Evolutionary conservation across 2,329 filamentous ascomycete genomes (phyloP), one percentile per base, ranked within the genome.

Genomic region (Neopestalotiopsis sp.): DNA sequence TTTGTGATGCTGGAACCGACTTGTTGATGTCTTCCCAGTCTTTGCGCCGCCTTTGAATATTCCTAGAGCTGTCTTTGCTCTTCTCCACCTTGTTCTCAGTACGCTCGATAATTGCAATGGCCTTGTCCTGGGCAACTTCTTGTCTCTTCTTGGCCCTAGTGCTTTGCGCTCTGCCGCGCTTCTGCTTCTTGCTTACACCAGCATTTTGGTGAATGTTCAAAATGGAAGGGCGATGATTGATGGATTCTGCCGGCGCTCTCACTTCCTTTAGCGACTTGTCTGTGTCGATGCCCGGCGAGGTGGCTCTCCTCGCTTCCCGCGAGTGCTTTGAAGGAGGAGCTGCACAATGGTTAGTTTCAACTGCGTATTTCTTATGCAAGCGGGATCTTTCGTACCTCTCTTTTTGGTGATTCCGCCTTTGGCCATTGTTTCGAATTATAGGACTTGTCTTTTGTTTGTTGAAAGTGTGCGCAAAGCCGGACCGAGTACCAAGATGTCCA

Each of bases 231-330:
- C 90, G 87, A 69, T 83, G 78, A 71, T 86, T 81, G 69, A 81
- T 78, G 7, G 84, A 81, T 59, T 85, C 81, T 24, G 80, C 71
- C 1, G 89, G 88, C 12, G 85, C 83, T 70, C 85, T 82, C 69
- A 87, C 80, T 49, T 88, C 82, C 77, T 91, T 92, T 28, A 93
- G 84, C 6, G 90, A 92, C 81, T 92, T 92, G 84, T 93, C 91
- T 58, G 88, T 88, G 80, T 92, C 82, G 79, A 93, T 90, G 75
- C 89, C 85, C 32, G 92, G 91, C 4, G 91, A 92, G 17, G 89
- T 89, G 61, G 90, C 92, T 72, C 93, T 90, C 76, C 92, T 89
- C 56, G 92, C 91, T 69, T 91, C 92, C 72, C 93, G 91, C 66
- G 93, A 95, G 82, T 91, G 92, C 69, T 89, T 80, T 4, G 92